Evolutionary conservation across 257 asterid species (phyloP).

Genomic region (Rhazya stricta): DNA sequence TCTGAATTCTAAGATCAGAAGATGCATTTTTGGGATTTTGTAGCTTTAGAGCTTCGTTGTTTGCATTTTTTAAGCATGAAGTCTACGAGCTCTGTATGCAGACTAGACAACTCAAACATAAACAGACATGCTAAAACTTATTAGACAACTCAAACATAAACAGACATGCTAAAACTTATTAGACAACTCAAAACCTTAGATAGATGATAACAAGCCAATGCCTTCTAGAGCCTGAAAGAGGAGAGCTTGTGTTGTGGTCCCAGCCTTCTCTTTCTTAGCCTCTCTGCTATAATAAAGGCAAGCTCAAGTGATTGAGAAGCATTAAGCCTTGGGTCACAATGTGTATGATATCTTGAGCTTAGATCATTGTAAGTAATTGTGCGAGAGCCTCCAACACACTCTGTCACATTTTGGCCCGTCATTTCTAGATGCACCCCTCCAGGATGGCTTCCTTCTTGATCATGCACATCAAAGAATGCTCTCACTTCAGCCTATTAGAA

Average conservation of each 20-base stretch:
- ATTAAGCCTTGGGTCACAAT: conserved; percentile 71
- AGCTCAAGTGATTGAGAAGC: conserved; percentile 79
- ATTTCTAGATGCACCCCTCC: conserved; percentile 84
- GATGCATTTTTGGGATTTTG: background rate
- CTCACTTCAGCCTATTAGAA: conserved; percentile 55
- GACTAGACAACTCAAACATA: background rate
- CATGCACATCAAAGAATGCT: conserved; percentile 78
- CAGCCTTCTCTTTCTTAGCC: conserved; percentile 63
- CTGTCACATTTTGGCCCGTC: conserved; percentile 82
- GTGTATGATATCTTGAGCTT: conserved; percentile 69
- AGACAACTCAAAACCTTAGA: background rate
- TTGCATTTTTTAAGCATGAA: background rate
- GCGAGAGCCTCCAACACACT: conserved; percentile 67
- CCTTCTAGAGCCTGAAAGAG: conserved; percentile 26
- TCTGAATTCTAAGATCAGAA: background rate
- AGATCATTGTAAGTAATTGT: conserved; percentile 60
- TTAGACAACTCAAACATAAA: background rate
- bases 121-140: background rate
- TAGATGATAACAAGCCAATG: conserved; percentile 2
- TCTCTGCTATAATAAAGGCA: conserved; percentile 61
- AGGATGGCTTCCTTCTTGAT: conserved; percentile 75
- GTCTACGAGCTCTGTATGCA: background rate
- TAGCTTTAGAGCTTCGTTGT: background rate
- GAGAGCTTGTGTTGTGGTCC: conserved; percentile 36
- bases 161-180: background rate